Percentiles rank a stretch among this genome's conserved stretches.
phyloP scores from a whole-genome alignment of 1,284 basidiomycete genomes.

The Ganoderma lucidum region DNA sequence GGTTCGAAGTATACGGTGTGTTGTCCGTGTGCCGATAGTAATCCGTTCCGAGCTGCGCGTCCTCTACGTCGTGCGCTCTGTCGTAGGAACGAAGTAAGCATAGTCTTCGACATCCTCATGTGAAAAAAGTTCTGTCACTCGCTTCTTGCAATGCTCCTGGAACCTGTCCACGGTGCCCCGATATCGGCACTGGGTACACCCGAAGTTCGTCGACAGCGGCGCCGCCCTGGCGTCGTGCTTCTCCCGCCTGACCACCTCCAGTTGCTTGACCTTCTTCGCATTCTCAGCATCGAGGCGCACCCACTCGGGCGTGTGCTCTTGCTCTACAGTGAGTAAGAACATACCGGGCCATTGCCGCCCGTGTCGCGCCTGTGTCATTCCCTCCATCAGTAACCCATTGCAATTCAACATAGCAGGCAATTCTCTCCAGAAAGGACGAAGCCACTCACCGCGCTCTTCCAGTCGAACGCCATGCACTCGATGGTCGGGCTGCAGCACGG shows the following conservation, averaged over 20 bases:
- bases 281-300: not conserved
- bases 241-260: not conserved
- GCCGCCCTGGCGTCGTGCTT: constrained; percentile 8
- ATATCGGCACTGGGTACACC: constrained; percentile 15
- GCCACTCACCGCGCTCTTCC: constrained; percentile 16
- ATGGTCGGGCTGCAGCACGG: not conserved
- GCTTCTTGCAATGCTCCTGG: constrained; percentile 2
- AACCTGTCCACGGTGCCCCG: not conserved
- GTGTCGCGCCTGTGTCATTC: not conserved
- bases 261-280: not conserved
- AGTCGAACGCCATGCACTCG: constrained; percentile 3
- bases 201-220: not conserved
- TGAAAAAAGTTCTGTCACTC: not conserved
- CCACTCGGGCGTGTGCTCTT: not conserved
- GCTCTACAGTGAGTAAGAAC: not conserved
- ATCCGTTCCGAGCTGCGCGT: not conserved
- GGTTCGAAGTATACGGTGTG: not conserved
- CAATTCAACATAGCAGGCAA: too few species aligned
- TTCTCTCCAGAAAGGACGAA: too few species aligned
- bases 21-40: constrained; percentile 14
- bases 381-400: not conserved
- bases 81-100: not conserved
- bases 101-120: not conserved
- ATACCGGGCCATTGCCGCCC: not conserved
- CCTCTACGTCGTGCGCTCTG: constrained; percentile 3